phyloP scores from a whole-genome alignment of 2,329 filamentous ascomycete species.

The Eutypella sp. region DNA sequence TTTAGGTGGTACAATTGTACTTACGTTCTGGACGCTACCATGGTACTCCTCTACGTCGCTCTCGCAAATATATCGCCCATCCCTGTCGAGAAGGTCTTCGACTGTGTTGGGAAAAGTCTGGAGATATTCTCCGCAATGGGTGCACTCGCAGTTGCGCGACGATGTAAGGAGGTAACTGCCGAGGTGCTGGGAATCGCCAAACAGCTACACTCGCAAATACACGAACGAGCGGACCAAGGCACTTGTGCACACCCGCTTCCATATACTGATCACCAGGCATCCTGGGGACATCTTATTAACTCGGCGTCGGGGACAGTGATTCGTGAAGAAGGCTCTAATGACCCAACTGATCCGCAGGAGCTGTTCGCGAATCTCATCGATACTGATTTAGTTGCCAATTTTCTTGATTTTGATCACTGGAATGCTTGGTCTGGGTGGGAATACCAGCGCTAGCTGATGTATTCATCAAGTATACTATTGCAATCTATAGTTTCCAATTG shows the following conservation, averaged over 20 bases:
- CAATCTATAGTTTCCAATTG: too few species aligned
- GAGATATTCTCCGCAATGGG: constrained; percentile 3
- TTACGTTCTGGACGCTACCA: constrained; percentile 3
- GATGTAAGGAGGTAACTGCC: constrained; percentile 1
- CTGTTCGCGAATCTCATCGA: not conserved
- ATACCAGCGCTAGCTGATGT: not conserved
- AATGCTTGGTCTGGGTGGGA: not conserved
- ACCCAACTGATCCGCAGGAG: not conserved
- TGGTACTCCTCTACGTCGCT: constrained; percentile 4
- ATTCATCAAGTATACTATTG: not conserved
- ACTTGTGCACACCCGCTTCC: not conserved
- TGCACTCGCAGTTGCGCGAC: constrained; percentile 1
- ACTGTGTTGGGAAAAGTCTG: constrained; percentile 1
- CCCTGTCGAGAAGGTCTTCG: not conserved
- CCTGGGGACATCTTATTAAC: not conserved
- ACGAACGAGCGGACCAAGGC: not conserved
- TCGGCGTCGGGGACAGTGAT: not conserved
- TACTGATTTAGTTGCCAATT: not conserved
- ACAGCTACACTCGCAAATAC: not conserved
- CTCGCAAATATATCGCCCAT: constrained; percentile 2
- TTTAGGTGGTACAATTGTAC: constrained; percentile 5
- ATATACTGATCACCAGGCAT: not conserved
- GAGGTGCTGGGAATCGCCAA: constrained; percentile 5
- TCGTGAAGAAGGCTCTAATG: not conserved
- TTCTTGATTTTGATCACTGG: not conserved